Evolutionary conservation across 192 early-diverging fungal species (phyloP).

Genomic region (Pilobolus umbonatus): DNA sequence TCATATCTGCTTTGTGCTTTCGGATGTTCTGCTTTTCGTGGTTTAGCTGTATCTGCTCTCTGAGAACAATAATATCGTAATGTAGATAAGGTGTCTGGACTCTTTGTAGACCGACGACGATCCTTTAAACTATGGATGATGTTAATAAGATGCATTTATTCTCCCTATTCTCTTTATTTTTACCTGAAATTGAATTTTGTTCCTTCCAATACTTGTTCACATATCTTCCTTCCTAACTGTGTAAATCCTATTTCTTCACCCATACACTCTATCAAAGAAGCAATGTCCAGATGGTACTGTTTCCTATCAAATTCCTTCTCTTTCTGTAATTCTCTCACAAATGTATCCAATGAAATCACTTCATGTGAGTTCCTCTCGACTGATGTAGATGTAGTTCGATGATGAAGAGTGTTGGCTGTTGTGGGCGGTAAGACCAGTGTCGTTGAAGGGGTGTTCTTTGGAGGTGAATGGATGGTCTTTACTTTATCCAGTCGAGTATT

Average conservation of each 20-base stretch:
- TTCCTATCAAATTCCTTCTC: constrained; percentile 24
- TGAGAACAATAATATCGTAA: constrained; percentile 36
- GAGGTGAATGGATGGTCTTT: constrained; percentile 9
- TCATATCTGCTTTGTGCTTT: constrained; percentile 29
- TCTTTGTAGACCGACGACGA: constrained; percentile 27
- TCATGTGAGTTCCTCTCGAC: constrained; percentile 6
- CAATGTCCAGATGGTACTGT: constrained; percentile 29
- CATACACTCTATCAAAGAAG: constrained; percentile 13
- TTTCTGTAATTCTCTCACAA: constrained; percentile 21
- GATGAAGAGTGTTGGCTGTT: neutral
- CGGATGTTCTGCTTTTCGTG: constrained; percentile 28
- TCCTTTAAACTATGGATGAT: constrained; percentile 25
- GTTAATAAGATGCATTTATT: neutral
- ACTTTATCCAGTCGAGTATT: too few relatives aligned
- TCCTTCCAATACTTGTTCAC: constrained; percentile 29
- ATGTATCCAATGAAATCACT: constrained; percentile 14
- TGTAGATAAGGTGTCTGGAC: constrained; percentile 27
- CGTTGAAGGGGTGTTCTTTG: neutral
- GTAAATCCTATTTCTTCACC: constrained; percentile 22
- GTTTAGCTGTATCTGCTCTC: constrained; percentile 30
- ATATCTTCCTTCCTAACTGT: constrained; percentile 27
- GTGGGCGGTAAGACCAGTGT: neutral
- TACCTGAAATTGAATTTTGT: constrained; percentile 37
- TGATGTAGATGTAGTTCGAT: constrained; percentile 2
- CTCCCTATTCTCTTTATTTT: neutral